These are phyloP conservation scores for Pichia sp. DNA, from an alignment of 1,139 yeast species.

Conservation along the genomic window DNA sequence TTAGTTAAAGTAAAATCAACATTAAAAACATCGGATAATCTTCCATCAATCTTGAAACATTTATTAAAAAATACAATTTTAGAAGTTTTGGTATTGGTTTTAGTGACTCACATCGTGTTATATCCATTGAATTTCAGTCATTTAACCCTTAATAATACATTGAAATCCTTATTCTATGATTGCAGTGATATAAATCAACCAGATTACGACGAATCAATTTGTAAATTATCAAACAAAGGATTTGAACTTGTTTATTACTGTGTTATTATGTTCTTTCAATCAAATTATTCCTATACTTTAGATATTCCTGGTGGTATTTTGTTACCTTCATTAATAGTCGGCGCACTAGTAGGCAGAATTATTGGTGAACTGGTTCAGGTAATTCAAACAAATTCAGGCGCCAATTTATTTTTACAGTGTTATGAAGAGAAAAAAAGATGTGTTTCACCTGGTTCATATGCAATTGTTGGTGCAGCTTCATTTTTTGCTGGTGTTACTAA, in stretches of 20 bases:
- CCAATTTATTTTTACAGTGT: slow-evolving; percentile 42
- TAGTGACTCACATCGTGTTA: slow-evolving; percentile 46
- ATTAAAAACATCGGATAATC: slow-evolving; percentile 16
- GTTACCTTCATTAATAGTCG: slow-evolving; percentile 66
- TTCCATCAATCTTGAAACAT: slow-evolving; percentile 26
- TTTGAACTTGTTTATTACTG: slow-evolving; percentile 11
- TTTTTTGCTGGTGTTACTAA: slow-evolving; percentile 53
- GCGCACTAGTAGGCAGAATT: slow-evolving; percentile 64
- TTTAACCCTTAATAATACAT: slow-evolving; percentile 13
- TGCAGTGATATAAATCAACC: slow-evolving; percentile 5
- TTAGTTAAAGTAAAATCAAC: slow-evolving; percentile 35
- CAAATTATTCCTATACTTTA: slow-evolving; percentile 60
- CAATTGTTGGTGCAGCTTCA: slow-evolving; percentile 56
- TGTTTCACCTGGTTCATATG: slow-evolving; percentile 55
- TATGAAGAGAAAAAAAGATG: slow-evolving; percentile 38
- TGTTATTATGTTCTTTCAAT: slow-evolving; percentile 30
- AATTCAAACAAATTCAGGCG: slow-evolving; percentile 39
- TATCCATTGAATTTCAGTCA: slow-evolving; percentile 31
- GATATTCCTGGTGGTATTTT: slow-evolving; percentile 69
- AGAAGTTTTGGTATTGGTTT: slow-evolving; percentile 45
- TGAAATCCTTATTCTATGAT: slow-evolving; percentile 13
- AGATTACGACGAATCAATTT: slow-evolving; percentile 10
- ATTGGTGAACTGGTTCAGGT: slow-evolving; percentile 55
- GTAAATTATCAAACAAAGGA: slow-evolving; percentile 7
- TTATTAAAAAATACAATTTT: slow-evolving; percentile 3